Conservation (phyloP, 1,284 basidiomycete genomes). For the Apiotrichum brassicae region DNA sequence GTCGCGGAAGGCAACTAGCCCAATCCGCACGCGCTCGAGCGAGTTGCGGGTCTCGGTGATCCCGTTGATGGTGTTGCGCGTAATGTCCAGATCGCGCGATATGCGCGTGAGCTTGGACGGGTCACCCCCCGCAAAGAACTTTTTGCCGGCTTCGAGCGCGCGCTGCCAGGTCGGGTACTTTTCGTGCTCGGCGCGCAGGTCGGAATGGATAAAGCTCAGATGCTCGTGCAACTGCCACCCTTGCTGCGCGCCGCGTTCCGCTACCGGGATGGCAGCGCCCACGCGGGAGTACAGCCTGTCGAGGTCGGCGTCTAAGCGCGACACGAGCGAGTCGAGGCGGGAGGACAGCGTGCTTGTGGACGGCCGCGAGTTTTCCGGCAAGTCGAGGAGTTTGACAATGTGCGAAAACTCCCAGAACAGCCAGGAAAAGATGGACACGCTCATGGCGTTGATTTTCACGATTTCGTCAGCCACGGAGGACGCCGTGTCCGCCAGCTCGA, state of each 20-base stretch:
- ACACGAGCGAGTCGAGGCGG: slow-evolving; percentile 32
- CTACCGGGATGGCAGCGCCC: slow-evolving; percentile 7
- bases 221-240: slow-evolving; percentile 11
- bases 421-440: slow-evolving; percentile 39
- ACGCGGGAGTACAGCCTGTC: slow-evolving; percentile 22
- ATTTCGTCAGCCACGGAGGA: slow-evolving; percentile 37
- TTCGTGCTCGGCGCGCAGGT: slow-evolving; percentile 20
- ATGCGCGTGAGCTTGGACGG: slow-evolving; percentile 27
- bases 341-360: slow-evolving; percentile 10
- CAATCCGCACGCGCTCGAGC: slow-evolving; percentile 25
- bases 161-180: slow-evolving; percentile 33
- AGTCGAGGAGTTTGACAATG: slow-evolving; percentile 30
- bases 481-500: slow-evolving; percentile 38
- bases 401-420: slow-evolving; percentile 40
- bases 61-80: slow-evolving; percentile 25
- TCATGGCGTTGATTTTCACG: slow-evolving; percentile 34
- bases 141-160: slow-evolving; percentile 23
- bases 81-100: slow-evolving; percentile 29
- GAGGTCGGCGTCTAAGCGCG: slow-evolving; percentile 27
- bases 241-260: slow-evolving; percentile 3
- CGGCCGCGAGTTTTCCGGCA: slow-evolving; percentile 1
- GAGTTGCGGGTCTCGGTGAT: slow-evolving; percentile 20
- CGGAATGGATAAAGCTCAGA: slow-evolving; percentile 4
- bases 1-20: slow-evolving; percentile 31
- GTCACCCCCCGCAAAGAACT: slow-evolving; percentile 37